phyloP scores from a whole-genome alignment of 2,329 filamentous ascomycete species.

The Fusarium tricinctum region DNA sequence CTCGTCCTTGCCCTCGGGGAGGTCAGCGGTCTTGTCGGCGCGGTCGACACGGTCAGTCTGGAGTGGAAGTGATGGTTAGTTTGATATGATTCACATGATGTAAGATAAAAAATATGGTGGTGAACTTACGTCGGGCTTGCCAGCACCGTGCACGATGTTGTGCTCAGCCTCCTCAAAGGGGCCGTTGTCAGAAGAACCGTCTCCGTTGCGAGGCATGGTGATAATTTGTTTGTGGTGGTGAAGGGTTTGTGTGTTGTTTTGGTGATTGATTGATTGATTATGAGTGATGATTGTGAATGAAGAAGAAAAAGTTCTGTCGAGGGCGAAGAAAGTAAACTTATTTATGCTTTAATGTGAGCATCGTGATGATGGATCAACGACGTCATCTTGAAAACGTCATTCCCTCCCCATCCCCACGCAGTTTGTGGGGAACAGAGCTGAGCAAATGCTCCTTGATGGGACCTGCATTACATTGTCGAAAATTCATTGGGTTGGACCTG shows the following conservation, averaged over 20 bases:
- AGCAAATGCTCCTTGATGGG: conserved; percentile 32
- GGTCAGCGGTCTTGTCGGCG: conserved; percentile 64
- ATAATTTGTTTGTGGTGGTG: conserved; percentile 15
- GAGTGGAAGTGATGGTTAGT: neutral
- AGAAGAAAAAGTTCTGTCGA: neutral
- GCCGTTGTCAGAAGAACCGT: conserved; percentile 63
- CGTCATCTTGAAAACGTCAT: conserved; percentile 44
- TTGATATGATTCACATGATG: neutral
- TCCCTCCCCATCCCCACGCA: conserved; percentile 12
- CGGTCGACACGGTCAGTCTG: conserved; percentile 58
- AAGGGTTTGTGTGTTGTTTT: conserved; percentile 9
- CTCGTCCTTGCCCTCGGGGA: conserved; percentile 61
- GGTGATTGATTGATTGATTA: conserved; percentile 7
- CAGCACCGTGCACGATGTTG: conserved; percentile 62
- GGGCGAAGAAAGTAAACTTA: conserved; percentile 18
- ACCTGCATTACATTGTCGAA: conserved; percentile 26
- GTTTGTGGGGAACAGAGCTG: conserved; percentile 32
- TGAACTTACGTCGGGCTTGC: conserved; percentile 55
- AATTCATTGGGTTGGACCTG: conserved; percentile 6
- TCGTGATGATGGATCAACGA: conserved; percentile 43
- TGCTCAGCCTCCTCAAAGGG: conserved; percentile 57
- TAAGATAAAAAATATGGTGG: neutral
- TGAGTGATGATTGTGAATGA: conserved; percentile 17
- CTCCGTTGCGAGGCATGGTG: conserved; percentile 66
- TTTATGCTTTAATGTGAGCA: conserved; percentile 35